Conservation (phyloP, 176 grass and related monocot species). For the Musa acuminata region DNA sequence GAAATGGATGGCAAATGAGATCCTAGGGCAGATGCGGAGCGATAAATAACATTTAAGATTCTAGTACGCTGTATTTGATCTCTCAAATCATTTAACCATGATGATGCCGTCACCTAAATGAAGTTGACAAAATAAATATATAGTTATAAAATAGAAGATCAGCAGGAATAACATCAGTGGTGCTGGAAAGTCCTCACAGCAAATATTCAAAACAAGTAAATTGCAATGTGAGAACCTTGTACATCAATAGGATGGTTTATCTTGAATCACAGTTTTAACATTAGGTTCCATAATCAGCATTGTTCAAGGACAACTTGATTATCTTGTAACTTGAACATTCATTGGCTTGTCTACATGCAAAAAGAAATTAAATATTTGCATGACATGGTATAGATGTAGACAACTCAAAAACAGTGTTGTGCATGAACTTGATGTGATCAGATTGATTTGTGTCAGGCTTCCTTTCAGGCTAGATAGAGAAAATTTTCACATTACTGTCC, state of each 20-base stretch:
- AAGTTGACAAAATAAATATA: slow-evolving; percentile 1
- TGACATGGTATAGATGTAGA: not conserved
- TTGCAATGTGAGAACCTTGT: not conserved
- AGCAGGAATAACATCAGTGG: not conserved
- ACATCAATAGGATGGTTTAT: not conserved
- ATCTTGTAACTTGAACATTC: not conserved
- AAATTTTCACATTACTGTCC: not conserved
- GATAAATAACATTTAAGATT: slow-evolving; percentile 90
- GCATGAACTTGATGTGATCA: not conserved
- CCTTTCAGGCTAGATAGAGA: not conserved
- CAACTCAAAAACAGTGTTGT: not conserved
- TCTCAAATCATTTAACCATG: slow-evolving; percentile 97
- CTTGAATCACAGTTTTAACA: too few species aligned
- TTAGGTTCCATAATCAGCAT: not conserved
- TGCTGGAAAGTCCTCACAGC: not conserved
- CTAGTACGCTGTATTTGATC: slow-evolving; percentile 92
- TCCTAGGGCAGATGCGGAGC: slow-evolving; percentile 88
- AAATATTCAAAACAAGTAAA: not conserved
- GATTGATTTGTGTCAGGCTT: not conserved
- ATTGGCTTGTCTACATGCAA: not conserved
- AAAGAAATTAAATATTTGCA: not conserved
- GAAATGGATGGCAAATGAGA: slow-evolving; percentile 70
- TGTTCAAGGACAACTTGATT: not conserved
- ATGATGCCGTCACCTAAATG: slow-evolving; percentile 86
- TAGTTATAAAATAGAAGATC: not conserved